Evolutionary conservation across 2,329 filamentous ascomycete species (phyloP).

Genomic region (Cercospora zeina): DNA sequence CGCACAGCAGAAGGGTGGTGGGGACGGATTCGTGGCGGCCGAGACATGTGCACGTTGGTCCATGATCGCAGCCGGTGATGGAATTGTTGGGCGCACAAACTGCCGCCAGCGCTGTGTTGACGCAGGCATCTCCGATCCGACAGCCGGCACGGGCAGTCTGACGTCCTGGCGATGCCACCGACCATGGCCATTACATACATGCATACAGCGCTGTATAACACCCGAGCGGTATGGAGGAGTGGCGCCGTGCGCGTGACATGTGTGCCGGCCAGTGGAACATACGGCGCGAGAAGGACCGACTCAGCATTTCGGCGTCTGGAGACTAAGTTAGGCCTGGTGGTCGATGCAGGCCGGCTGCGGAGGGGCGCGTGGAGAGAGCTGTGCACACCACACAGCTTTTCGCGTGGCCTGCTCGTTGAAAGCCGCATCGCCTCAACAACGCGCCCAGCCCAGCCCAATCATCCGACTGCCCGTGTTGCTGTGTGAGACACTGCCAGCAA

Average conservation of each 20-base stretch:
- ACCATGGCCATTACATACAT: background rate
- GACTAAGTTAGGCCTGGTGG: background rate
- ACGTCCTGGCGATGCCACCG: background rate
- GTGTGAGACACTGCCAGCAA: too few species aligned
- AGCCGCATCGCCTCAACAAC: slow-evolving; percentile 5
- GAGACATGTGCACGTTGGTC: slow-evolving; percentile 15
- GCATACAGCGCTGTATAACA: background rate
- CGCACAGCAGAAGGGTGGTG: background rate
- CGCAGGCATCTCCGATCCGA: background rate
- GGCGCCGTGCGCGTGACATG: background rate
- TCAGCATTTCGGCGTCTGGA: background rate
- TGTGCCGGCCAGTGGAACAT: background rate
- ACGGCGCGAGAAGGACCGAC: slow-evolving; percentile 2
- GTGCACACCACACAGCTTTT: background rate
- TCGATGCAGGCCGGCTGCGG: background rate
- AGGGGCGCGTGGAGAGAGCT: slow-evolving; percentile 10
- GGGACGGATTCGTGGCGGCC: background rate
- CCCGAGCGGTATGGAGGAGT: background rate
- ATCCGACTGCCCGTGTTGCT: slow-evolving; percentile 3
- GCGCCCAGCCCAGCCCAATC: background rate
- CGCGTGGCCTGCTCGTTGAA: slow-evolving; percentile 4
- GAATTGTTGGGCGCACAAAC: slow-evolving; percentile 1
- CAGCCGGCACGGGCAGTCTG: background rate
- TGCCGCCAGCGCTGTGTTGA: background rate
- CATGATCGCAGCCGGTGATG: background rate